A percentile compares a stretch with the other conserved stretches of the same genome.
Evolutionary conservation across 495 filamentous ascomycete genomes (phyloP).

Genomic region (Hypoxylon fragiforme): DNA sequence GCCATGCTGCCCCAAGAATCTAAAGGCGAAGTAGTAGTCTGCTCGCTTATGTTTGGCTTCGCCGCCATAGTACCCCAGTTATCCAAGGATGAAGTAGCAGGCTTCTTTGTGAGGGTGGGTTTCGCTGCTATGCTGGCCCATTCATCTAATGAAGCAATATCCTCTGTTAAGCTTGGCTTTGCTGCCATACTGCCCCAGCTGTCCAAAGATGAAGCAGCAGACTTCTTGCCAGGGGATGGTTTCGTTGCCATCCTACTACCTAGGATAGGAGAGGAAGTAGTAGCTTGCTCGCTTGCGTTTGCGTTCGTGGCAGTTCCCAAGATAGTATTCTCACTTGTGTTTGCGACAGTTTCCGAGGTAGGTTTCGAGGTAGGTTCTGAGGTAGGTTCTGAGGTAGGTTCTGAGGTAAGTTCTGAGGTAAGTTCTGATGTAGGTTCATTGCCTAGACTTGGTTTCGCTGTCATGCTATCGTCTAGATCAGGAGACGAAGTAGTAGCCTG

Average conservation of each 20-base stretch:
- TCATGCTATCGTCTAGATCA: not conserved
- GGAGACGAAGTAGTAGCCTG: not conserved
- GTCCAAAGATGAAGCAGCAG: not conserved
- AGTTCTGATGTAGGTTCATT: not conserved
- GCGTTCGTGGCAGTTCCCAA: too few species aligned
- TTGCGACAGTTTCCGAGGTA: too few species aligned
- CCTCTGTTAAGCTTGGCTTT: not conserved
- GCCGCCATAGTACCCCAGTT: not conserved
- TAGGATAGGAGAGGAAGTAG: not conserved
- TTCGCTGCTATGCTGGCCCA: not conserved
- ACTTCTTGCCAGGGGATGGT: not conserved
- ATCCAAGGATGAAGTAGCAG: not conserved
- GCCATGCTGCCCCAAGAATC: not conserved
- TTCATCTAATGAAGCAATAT: not conserved
- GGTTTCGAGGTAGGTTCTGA: too few species aligned
- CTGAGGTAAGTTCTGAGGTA: too few species aligned
- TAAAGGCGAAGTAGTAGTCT: not conserved
- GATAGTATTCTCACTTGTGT: too few species aligned
- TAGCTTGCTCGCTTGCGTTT: not conserved
- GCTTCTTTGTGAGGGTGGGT: not conserved
- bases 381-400: too few species aligned
- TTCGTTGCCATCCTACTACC: not conserved
- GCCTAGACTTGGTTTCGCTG: not conserved
- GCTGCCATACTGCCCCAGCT: not conserved
- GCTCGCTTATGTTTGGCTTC: not conserved